Evolutionary conservation across 2,329 filamentous ascomycete genomes (phyloP), one percentile per base, ranked within the genome.

Genomic region (Parastagonospora nodorum): DNA sequence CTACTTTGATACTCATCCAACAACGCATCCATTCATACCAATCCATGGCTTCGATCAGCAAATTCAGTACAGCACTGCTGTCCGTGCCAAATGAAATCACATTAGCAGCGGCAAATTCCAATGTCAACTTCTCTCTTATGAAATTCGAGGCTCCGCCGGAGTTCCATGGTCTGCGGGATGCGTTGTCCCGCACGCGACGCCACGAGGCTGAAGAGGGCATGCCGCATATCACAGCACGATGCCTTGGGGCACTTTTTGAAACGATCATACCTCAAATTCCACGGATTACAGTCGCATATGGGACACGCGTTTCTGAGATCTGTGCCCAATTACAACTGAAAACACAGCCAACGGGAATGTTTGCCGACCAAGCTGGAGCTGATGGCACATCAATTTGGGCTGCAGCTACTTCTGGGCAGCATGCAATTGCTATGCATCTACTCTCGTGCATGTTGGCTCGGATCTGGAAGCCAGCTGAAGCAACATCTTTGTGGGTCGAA

Each of bases 141-240:
- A 78, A 77, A 49, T 44, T 68, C 2, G 72, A 78, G 45, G 73
- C 76, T 0, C 76, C 77, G 0, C 43, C 42, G 9, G 76, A 78
- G 48, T 78, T 67, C 33, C 53, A 60, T 14, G 58, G 37, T 0
- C 27, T 80, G 0, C 75, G 73, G 0, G 35, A 45, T 0, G 32
- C 49, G 0, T 49, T 80, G 0, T 73, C 75, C 0, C 14, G 15
- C 1, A 54, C 42, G 4, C 55, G 77, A 5, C 61, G 64, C 16
- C 14, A 66, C 0, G 60, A 72, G 2, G 77, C 77, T 0, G 78
- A 80, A 53, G 41, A 59, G 5, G 77, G 78, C 1, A 42, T 35
- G 1, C 37, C 51, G 0, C 77, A 80, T 47, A 52, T 55, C 4
- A 74, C 71, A 0, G 77, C 78, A 2, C 54, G 75, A 14, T 69